Evolutionary conservation across 2,329 filamentous ascomycete species (phyloP).

Genomic region (Apiospora phragmitis): DNA sequence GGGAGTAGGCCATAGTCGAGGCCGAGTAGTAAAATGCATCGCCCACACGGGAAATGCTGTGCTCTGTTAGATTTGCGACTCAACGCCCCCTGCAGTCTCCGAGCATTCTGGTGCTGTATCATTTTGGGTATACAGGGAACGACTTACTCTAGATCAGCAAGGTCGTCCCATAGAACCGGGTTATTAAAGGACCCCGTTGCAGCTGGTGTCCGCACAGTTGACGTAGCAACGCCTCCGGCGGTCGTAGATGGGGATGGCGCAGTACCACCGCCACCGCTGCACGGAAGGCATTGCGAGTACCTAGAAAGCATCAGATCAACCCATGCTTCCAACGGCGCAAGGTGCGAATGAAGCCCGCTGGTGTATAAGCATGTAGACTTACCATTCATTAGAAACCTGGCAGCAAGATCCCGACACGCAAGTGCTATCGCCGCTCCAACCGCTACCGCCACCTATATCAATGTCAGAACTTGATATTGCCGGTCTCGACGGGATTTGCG

Average conservation of each 20-base stretch:
- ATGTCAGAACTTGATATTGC: background rate
- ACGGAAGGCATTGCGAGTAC: conserved; percentile 9
- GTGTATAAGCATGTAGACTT: background rate
- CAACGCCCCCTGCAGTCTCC: background rate
- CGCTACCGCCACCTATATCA: background rate
- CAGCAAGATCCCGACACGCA: conserved; percentile 9
- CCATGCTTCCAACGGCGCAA: background rate
- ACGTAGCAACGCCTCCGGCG: background rate
- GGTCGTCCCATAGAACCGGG: conserved; percentile 13
- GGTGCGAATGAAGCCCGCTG: background rate
- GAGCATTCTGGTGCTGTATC: background rate
- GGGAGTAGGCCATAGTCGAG: conserved; percentile 57
- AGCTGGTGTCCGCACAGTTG: background rate
- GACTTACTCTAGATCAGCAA: conserved; percentile 13
- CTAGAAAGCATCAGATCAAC: background rate
- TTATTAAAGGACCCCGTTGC: conserved; percentile 7
- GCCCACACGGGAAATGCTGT: conserved; percentile 45
- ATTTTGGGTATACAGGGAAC: background rate
- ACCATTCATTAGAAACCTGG: background rate
- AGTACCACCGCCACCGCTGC: background rate
- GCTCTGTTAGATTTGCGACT: conserved; percentile 31
- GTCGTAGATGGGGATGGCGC: background rate
- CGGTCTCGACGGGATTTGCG: background rate
- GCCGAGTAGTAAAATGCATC: conserved; percentile 54
- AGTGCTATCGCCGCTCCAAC: conserved; percentile 5